A percentile compares a stretch with the other conserved stretches of the same genome.
Conservation (phyloP, 106 monocot species). For the Phalaenopsis equestris region DNA sequence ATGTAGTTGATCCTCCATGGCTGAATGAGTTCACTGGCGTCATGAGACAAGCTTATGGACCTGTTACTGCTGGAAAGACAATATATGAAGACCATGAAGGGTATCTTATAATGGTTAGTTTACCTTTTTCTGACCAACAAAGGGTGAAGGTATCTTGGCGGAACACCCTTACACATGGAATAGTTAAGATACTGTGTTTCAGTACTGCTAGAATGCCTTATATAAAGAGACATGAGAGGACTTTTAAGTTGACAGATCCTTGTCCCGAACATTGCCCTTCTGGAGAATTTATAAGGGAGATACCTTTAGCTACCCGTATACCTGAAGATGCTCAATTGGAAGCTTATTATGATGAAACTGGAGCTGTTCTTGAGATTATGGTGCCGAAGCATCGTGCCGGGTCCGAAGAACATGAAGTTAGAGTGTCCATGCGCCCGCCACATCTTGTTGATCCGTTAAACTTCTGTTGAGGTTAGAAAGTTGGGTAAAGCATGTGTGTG, state of each 20-base stretch:
- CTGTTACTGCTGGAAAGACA: conserved; percentile 33
- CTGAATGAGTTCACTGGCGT: conserved; percentile 26
- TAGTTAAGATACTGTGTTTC: conserved; percentile 24
- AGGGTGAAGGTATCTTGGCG: conserved; percentile 32
- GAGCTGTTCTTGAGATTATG: conserved; percentile 30
- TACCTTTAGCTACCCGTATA: conserved; percentile 23
- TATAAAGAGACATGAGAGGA: conserved; percentile 27
- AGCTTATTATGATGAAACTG: conserved; percentile 33
- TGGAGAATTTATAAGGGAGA: conserved; percentile 30
- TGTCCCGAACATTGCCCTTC: conserved; percentile 32
- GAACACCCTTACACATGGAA: conserved; percentile 28
- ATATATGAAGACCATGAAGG: conserved; percentile 31
- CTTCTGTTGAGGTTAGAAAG: conserved; percentile 14
- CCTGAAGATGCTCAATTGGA: conserved; percentile 34
- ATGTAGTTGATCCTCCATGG: conserved; percentile 33
- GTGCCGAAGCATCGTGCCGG: conserved; percentile 28
- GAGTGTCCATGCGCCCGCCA: conserved; percentile 30
- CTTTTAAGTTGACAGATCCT: conserved; percentile 26
- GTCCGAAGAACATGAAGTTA: conserved; percentile 29
- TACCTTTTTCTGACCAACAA: conserved; percentile 24
- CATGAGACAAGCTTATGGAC: conserved; percentile 27
- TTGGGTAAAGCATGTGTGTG: background rate
- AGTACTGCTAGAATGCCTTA: conserved; percentile 33
- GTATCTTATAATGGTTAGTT: conserved; percentile 30
- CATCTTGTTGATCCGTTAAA: conserved; percentile 15